These are phyloP conservation scores for Psilocybe sp. DNA, from an alignment of 768 basidiomycete species.

Conservation along the genomic window DNA sequence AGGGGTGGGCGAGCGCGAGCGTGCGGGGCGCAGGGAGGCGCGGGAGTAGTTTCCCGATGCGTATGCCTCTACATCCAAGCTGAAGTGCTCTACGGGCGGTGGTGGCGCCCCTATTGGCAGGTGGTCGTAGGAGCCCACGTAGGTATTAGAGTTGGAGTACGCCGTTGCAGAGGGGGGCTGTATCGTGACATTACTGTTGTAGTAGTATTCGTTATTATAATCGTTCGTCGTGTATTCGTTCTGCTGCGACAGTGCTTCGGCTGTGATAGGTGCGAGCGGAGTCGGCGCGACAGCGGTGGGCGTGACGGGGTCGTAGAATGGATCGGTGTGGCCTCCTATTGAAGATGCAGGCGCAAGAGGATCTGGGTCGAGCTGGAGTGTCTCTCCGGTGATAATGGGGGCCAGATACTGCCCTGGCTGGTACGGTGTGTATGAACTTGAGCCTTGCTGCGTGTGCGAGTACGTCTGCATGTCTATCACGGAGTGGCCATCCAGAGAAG, in stretches of 20 bases:
- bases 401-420: conserved; percentile 60
- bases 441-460: conserved; percentile 8
- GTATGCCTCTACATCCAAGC: conserved; percentile 65
- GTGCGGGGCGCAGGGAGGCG: conserved; percentile 44
- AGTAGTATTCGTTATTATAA: conserved; percentile 19
- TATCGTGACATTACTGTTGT: conserved; percentile 16
- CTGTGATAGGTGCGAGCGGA: conserved; percentile 9
- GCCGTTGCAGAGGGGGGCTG: no score
- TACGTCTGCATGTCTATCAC: conserved; percentile 11
- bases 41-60: conserved; percentile 59
- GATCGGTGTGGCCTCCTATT: conserved; percentile 17
- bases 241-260: no score
- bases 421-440: conserved; percentile 41
- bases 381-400: conserved; percentile 66
- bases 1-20: conserved; percentile 77
- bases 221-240: no score
- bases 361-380: conserved; percentile 44
- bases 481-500: conserved; percentile 17
- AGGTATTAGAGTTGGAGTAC: no score
- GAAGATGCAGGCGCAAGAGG: conserved; percentile 10
- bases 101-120: conserved; percentile 32
- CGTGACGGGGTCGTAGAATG: conserved; percentile 25
- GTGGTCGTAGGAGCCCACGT: conserved; percentile 21
- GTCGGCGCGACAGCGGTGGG: conserved; percentile 18
- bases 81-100: conserved; percentile 52